Evolutionary conservation across 1,139 yeast species (phyloP), one percentile per base, ranked within the genome.

Genomic region (Protomyces arabidopsidicola): DNA sequence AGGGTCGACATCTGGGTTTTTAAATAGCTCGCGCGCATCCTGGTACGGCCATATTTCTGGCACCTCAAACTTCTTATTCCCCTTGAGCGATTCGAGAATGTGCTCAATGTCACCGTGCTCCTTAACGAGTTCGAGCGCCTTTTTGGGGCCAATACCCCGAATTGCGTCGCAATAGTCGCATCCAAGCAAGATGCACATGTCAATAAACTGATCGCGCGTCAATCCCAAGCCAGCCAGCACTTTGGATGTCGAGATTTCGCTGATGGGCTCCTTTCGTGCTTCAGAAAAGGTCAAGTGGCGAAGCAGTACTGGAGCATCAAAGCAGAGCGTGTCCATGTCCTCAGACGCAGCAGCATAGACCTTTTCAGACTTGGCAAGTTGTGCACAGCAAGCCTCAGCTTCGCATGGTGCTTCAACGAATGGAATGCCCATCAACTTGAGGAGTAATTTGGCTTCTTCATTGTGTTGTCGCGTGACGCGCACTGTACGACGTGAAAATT

Each of bases 351-450:
- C 97, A 12, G 96, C 98, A 73, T 85, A 93, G 0, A 93, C 69
- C 65, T 77, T 77, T 3, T 96, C 97, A 16, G 84, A 84, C 66
- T 84, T 83, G 1, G 98, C 97, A 65, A 93, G 77, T 69, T 85
- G 95, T 0, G 98, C 98, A 78, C 98, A 93, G 72, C 93, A 98
- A 0, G 98, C 97, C 74, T 93, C 99, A 0, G 99, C 99, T 75
- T 93, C 99, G 74, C 97, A 87, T 0, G 99, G 98, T 0, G 98
- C 98, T 65, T 85, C 84, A 6, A 93, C 87, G 71, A 79, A 89
- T 0, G 99, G 99, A 53, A 93, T 87, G 1, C 99, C 99, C 99
- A 93, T 93, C 53, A 91, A 77, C 64, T 79, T 82, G 65, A 93
- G 78, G 66, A 93, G 77, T 68, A 82, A 79, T 73, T 90, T 89